phyloP scores from a whole-genome alignment of 2,329 filamentous ascomycete species.

The Penicillium digitatum region DNA sequence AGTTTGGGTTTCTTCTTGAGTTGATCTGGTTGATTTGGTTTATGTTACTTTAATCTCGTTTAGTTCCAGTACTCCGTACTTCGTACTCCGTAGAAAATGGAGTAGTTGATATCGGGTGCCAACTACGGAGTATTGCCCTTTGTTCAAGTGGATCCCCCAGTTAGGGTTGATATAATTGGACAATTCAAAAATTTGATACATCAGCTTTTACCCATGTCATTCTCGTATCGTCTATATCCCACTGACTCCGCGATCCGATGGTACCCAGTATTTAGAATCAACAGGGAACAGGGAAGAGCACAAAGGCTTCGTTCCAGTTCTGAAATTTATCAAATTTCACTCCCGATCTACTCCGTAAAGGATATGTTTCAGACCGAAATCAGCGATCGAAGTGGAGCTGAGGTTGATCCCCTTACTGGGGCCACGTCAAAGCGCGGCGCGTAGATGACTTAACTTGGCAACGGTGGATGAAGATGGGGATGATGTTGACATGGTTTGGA shows the following conservation, averaged over 20 bases:
- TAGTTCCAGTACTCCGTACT: no score
- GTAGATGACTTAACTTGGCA: not conserved
- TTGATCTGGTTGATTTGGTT: no score
- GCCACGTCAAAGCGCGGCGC: slow-evolving; percentile 5
- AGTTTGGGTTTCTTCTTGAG: no score
- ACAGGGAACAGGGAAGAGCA: not conserved
- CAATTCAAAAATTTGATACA: not conserved
- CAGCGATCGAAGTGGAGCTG: slow-evolving; percentile 1
- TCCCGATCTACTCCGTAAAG: no score
- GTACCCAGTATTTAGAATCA: not conserved
- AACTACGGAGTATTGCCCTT: no score
- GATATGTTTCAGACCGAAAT: slow-evolving; percentile 5
- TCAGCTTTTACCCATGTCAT: not conserved
- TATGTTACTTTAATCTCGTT: no score
- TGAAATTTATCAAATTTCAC: not conserved
- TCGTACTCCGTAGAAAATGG: no score
- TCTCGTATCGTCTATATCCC: not conserved
- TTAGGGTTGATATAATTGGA: not conserved
- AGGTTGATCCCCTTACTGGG: not conserved
- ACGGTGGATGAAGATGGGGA: not conserved
- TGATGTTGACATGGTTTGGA: not conserved
- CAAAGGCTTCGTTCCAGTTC: not conserved
- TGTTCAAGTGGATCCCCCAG: slow-evolving; percentile 2
- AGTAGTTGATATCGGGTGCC: no score
- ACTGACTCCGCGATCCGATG: not conserved